phyloP scores from a whole-genome alignment of 176 grass and related monocot species.

The Carex pumila region DNA sequence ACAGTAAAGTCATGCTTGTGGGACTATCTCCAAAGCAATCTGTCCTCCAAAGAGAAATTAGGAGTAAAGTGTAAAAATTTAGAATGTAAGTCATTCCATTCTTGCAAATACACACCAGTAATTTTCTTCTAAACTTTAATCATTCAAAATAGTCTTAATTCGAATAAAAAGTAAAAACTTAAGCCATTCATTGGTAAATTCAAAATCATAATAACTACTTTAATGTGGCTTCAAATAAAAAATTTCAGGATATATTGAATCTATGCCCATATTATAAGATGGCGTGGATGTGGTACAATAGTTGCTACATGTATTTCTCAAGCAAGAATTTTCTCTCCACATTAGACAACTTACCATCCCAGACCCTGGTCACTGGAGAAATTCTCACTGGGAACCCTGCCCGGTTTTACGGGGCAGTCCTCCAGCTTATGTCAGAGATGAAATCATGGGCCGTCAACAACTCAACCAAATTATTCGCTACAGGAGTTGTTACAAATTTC shows the following conservation, averaged over 20 bases:
- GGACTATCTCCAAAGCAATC: no score
- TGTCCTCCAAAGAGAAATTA: no score
- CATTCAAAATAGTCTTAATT: not conserved
- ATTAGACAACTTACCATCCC: slow-evolving; percentile 28
- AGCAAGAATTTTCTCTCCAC: slow-evolving; percentile 37
- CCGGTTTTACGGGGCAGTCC: slow-evolving; percentile 3
- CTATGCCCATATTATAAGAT: slow-evolving; percentile 20
- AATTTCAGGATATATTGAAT: slow-evolving; percentile 18
- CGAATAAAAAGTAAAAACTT: not conserved
- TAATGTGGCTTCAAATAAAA: not conserved
- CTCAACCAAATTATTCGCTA: slow-evolving; percentile 17
- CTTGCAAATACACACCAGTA: no score
- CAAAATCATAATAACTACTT: not conserved
- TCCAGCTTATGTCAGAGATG: slow-evolving; percentile 7
- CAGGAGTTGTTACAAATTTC: not conserved
- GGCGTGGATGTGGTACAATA: slow-evolving; percentile 33
- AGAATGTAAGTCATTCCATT: no score
- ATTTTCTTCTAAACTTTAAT: no score
- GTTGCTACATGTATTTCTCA: slow-evolving; percentile 43
- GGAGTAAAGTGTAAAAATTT: no score
- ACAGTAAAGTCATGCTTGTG: no score
- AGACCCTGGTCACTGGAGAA: not conserved
- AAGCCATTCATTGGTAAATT: not conserved
- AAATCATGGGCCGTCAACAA: not conserved
- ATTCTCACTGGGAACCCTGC: not conserved